phyloP scores from a whole-genome alignment of 305 asterid species.

The Stenogyne calaminthoides region DNA sequence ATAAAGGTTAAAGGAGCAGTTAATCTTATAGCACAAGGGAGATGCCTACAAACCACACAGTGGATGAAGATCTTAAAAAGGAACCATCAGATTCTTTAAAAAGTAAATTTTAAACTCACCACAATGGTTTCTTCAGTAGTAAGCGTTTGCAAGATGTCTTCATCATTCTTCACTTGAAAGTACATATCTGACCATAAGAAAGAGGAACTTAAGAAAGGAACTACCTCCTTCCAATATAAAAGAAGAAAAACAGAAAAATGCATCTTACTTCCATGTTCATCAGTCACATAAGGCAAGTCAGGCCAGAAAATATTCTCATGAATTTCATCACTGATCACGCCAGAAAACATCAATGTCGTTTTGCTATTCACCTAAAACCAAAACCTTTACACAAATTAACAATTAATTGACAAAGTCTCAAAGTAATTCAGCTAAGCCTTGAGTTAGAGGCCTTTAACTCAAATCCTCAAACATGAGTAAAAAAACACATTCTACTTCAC shows the following conservation, averaged over 20 bases:
- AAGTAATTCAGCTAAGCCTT: conserved; percentile 6
- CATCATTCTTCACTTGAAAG: conserved; percentile 95
- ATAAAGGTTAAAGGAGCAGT: conserved; percentile 8
- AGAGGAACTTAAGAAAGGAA: conserved; percentile 24
- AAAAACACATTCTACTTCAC: conserved; percentile 4
- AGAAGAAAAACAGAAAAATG: conserved; percentile 25
- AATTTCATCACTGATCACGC: conserved; percentile 64
- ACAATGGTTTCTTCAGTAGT: conserved; percentile 77
- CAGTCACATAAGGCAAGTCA: conserved; percentile 86
- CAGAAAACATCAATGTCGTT: conserved; percentile 87
- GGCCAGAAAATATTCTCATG: conserved; percentile 98
- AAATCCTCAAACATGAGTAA: background rate
- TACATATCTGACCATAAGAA: conserved; percentile 67
- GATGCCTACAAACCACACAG: background rate
- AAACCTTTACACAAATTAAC: conserved; percentile 32
- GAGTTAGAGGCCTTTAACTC: too few relatives aligned
- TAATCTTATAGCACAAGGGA: conserved; percentile 11
- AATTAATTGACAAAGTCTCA: conserved; percentile 17
- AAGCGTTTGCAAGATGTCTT: conserved; percentile 78
- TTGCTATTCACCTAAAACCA: conserved; percentile 77
- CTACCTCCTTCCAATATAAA: conserved; percentile 18
- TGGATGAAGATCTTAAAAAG: conserved; percentile 11
- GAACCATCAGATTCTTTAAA: conserved; percentile 1
- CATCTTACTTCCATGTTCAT: conserved; percentile 90
- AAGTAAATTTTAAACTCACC: conserved; percentile 44